These are phyloP conservation scores for Purshia tridentata DNA, from an alignment of 306 rosid genomes.

Conservation along the genomic window DNA sequence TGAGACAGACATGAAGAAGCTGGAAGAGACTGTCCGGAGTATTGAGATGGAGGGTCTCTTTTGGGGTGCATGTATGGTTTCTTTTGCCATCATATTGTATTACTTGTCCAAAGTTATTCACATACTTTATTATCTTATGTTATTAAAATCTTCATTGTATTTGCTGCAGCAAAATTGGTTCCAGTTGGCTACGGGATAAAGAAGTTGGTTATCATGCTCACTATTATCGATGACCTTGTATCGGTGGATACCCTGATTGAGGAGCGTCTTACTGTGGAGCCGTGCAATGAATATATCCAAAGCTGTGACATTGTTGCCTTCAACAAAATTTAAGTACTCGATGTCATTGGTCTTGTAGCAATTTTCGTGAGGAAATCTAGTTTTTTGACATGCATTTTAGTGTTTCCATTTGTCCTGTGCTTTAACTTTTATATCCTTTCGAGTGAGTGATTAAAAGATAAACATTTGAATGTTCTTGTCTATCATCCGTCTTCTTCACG, in stretches of 20 bases:
- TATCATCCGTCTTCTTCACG: not conserved
- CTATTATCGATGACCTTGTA: constrained; percentile 83
- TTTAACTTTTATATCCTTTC: not conserved
- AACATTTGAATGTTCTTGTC: not conserved
- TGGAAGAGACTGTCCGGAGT: constrained; percentile 83
- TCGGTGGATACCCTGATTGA: constrained; percentile 76
- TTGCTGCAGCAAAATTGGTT: constrained; percentile 67
- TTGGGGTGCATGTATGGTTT: constrained; percentile 86
- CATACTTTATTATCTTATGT: not conserved
- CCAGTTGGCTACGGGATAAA: constrained; percentile 89
- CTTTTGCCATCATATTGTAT: not conserved
- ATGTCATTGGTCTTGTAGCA: not conserved
- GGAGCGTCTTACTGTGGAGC: constrained; percentile 70
- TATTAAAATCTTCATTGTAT: constrained; percentile 4
- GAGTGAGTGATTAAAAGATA: not conserved
- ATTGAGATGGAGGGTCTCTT: constrained; percentile 67
- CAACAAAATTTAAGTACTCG: constrained; percentile 68
- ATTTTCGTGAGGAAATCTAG: constrained; percentile 3
- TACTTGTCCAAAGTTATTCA: not conserved
- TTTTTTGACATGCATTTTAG: constrained; percentile 5
- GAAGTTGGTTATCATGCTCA: constrained; percentile 82
- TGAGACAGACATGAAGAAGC: constrained; percentile 92
- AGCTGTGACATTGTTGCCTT: constrained; percentile 95
- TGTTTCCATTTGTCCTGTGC: not conserved
- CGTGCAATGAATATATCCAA: constrained; percentile 64